Evolutionary conservation across 345 rosid species (phyloP), one percentile per base, ranked within the genome.

Genomic region (Chamaenerion angustifolium): DNA sequence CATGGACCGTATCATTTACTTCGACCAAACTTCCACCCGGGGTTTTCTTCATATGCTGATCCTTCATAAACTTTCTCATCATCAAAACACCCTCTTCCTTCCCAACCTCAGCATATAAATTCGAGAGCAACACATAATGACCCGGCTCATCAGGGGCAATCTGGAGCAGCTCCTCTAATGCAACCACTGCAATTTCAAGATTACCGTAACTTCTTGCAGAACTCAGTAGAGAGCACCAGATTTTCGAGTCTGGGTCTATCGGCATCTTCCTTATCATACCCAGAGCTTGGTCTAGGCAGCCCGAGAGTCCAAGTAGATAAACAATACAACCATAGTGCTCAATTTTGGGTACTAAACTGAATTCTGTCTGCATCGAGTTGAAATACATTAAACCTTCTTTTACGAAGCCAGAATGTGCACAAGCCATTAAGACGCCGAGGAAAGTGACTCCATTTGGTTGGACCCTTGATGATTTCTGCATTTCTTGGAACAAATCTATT

Each of bases 311-410:
- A 51, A 88, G 59, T 50, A 88, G 82, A 61, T 88, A 85, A 61
- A 84, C 62, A 73, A 88, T 68, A 62, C 88, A 88, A 43, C 96
- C 92, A 50, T 84, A 88, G 67, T 84, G 95, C 75, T 88, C 86
- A 16, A 82, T 69, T 55, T 73, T 61, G 5, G 88, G 95, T 57
- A 64, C 68, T 48, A 84, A 59, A 25, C 75, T 73, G 43, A 79
- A 76, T 44, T 65, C 81, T 54, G 64, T 74, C 62, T 73, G 78
- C 97, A 88, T 84, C 0, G 68, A 45, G 27, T 76, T 49, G 61
- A 88, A 84, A 64, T 65, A 82, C 12, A 43, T 42, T 35, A 80
- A 21, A 45, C 97, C 96, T 65, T 80, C 71, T 31, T 88, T 82
- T 2, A 84, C 23, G 16, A 78, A 65, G 44, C 92, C 95, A 0